Percentiles rank a stretch among this genome's conserved stretches.
Conservation (phyloP, 768 basidiomycete genomes). For the Hemileccinum rubropunctum region DNA sequence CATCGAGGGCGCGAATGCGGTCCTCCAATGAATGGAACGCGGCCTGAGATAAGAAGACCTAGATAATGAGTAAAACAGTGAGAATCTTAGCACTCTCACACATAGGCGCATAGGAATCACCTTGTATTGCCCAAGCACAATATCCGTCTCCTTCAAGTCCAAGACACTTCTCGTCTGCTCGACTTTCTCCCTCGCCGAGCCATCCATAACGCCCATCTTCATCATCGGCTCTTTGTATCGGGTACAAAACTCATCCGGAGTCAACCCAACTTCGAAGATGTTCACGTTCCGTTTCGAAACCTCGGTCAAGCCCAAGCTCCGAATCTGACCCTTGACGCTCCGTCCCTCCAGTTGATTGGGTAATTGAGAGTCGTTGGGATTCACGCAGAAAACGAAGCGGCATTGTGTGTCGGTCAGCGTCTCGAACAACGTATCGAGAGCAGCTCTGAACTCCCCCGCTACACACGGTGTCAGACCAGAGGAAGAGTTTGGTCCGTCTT, state of each 20-base stretch:
- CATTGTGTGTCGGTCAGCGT: constrained; percentile 86
- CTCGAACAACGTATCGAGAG: constrained; percentile 82
- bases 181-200: constrained; percentile 56
- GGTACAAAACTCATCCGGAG: constrained; percentile 80
- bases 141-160: constrained; percentile 61
- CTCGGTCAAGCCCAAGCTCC: constrained; percentile 75
- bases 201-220: constrained; percentile 55
- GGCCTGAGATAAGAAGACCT: constrained; percentile 86
- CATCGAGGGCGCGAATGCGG: constrained; percentile 74
- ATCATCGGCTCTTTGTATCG: constrained; percentile 73
- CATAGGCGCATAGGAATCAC: constrained; percentile 38
- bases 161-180: constrained; percentile 57
- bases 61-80: neutral
- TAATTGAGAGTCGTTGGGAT: constrained; percentile 92
- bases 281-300: constrained; percentile 64
- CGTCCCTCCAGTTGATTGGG: constrained; percentile 93
- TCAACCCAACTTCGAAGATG: constrained; percentile 83
- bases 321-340: constrained; percentile 88
- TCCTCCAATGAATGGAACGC: constrained; percentile 92
- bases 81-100: constrained; percentile 2
- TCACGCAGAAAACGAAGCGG: constrained; percentile 92
- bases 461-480: constrained; percentile 59
- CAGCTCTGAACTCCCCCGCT: constrained; percentile 83
- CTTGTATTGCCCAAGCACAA: constrained; percentile 82
- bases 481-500: constrained; percentile 33